Percentiles rank a stretch among this genome's conserved stretches.
phyloP scores from a whole-genome alignment of 2,329 filamentous ascomycete species.

The Sclerotinia subarctica region DNA sequence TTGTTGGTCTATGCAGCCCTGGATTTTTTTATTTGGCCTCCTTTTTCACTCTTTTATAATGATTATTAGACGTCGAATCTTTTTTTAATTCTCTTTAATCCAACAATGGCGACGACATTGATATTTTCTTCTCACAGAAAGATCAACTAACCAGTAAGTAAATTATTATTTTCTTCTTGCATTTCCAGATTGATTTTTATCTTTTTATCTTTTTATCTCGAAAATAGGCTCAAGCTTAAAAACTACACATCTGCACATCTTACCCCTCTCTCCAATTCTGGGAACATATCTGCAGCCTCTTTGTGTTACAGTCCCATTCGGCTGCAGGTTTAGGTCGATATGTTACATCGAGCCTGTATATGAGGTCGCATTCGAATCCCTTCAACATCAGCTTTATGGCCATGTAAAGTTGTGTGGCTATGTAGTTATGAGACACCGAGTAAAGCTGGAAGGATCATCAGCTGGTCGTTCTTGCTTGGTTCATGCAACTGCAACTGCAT shows the following conservation, averaged over 20 bases:
- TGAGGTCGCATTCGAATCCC: background rate
- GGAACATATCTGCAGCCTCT: background rate
- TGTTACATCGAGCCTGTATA: background rate
- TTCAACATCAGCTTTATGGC: background rate
- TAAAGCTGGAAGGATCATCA: background rate
- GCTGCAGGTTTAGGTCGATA: background rate
- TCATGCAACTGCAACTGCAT: background rate
- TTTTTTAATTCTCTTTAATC: background rate
- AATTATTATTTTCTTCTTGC: background rate
- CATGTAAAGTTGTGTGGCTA: slow-evolving; percentile 5
- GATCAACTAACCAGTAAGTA: background rate
- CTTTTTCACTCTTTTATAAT: background rate
- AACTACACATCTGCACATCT: background rate
- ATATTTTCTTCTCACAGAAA: background rate
- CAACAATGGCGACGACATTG: background rate
- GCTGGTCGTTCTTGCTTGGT: background rate
- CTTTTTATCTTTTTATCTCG: background rate
- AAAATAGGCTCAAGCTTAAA: background rate
- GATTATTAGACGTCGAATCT: background rate
- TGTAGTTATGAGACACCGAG: background rate
- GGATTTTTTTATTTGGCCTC: background rate
- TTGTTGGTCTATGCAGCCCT: background rate
- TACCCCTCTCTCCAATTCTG: background rate
- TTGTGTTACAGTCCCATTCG: background rate
- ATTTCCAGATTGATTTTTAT: background rate